Base-by-base conservation (phyloP, 2,329 filamentous ascomycete genomes). In the Dactylellina leptospora region DNA sequence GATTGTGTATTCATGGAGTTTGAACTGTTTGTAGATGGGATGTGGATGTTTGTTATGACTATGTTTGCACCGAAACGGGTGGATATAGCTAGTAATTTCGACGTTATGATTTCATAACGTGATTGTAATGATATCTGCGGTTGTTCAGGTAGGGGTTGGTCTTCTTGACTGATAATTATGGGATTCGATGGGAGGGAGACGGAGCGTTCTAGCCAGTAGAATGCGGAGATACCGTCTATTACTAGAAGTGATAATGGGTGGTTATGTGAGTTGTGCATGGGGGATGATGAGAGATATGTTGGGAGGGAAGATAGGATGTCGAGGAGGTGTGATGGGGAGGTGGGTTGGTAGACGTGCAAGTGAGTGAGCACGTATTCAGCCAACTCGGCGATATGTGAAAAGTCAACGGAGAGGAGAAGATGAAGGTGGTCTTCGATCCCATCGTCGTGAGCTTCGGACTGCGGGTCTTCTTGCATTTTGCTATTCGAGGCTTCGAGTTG, bases 181-280 rank as follows among this genome's bases (percentile, higher is more conserved):
- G 28, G 16, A 9, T 38, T 50, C 25, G 53, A 36, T 20, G 23
- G 53, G 30, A 54, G 38, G 6, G 48, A 47, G 10, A 45, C 23
- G 6, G 53, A 59, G 10, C 63, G 56, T 25, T 75, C 63, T 3
- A 64, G 63, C 70, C 70, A 75, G 45, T 75, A 75, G 55, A 75
- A 75, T 23, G 74, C 58, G 2, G 74, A 75, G 27, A 74, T 51
- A 23, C 63, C 60, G 28, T 75, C 74, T 44, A 75, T 60, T 36
- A 74, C 38, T 4, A 75, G 36, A 1, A 58, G 54, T 11, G 44
- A 58, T 38, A 75, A 30, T 3, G 53, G 48, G 4, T 50, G 53
- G 16, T 55, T 22, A 11, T 59, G 56, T 8, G 73, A 73, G 8
- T 33, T 36, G 33, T 70, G 56, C 8, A 11, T 25, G 20, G 48